Percentiles rank a stretch among this genome's conserved stretches.
Conservation (phyloP, 148 eudicot genomes). For the Rhododendron kiyosumense region DNA sequence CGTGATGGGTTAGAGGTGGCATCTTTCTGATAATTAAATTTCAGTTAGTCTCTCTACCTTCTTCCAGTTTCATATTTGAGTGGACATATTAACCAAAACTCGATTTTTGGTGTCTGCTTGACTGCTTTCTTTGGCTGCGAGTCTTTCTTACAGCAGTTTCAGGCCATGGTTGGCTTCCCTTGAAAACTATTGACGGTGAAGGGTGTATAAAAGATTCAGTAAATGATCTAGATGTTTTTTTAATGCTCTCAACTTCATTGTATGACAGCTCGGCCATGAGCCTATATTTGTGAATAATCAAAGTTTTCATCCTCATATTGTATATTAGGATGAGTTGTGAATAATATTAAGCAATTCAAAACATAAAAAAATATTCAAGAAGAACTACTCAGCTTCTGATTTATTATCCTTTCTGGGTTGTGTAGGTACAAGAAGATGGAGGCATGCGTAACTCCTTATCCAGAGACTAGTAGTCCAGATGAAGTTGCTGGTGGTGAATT, state of each 20-base stretch:
- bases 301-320: neutral
- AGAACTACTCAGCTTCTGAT: neutral
- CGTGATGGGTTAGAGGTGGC: neutral
- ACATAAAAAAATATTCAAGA: neutral
- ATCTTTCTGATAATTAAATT: neutral
- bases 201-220: neutral
- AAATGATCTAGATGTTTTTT: neutral
- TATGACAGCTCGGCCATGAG: neutral
- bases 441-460: slow-evolving; percentile 48
- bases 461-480: slow-evolving; percentile 26
- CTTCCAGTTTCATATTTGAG: neutral
- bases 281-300: neutral
- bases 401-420: neutral
- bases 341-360: neutral
- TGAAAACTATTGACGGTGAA: neutral
- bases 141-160: neutral
- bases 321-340: neutral
- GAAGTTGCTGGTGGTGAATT: slow-evolving; percentile 46
- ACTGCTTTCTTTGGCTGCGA: neutral
- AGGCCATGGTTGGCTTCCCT: neutral
- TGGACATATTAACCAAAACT: neutral
- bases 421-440: slow-evolving; percentile 54
- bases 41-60: neutral
- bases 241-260: neutral
- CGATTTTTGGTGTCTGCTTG: neutral